phyloP scores from a whole-genome alignment of 2,329 filamentous ascomycete species.

The Pseudogymnoascus sp. region DNA sequence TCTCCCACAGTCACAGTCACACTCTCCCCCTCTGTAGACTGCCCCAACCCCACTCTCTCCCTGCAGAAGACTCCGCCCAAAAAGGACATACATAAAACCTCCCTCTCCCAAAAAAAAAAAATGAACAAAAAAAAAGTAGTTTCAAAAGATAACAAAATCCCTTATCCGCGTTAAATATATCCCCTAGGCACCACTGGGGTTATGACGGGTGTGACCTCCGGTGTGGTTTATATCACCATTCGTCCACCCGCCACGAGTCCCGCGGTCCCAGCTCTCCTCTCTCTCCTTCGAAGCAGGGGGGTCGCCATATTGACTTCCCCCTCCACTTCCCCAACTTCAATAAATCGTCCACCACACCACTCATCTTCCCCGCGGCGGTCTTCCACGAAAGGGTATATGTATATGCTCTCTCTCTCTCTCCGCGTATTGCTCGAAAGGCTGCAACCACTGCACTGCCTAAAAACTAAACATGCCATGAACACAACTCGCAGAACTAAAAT shows the following conservation, averaged over 20 bases:
- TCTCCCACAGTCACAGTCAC: no score
- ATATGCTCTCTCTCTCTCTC: neutral
- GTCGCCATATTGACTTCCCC: neutral
- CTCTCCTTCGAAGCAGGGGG: neutral
- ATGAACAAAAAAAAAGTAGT: neutral
- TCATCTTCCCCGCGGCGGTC: neutral
- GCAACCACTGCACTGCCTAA: neutral
- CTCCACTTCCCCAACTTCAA: neutral
- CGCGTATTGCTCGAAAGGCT: slow-evolving; percentile 5
- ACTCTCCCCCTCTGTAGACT: neutral
- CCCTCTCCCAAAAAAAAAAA: neutral
- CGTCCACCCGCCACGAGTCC: neutral
- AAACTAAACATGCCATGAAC: neutral
- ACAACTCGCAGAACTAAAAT: neutral
- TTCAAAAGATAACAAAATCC: neutral
- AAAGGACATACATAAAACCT: neutral
- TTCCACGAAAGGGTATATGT: slow-evolving; percentile 3
- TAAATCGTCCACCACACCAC: neutral
- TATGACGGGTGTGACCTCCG: neutral
- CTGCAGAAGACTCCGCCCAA: neutral
- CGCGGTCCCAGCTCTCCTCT: neutral
- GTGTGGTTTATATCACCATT: neutral
- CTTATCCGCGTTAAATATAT: neutral
- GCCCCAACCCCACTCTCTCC: neutral
- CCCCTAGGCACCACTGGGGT: neutral